Evolutionary conservation across 768 basidiomycete genomes (phyloP).

Genomic region (Dacryopinax spathularia): DNA sequence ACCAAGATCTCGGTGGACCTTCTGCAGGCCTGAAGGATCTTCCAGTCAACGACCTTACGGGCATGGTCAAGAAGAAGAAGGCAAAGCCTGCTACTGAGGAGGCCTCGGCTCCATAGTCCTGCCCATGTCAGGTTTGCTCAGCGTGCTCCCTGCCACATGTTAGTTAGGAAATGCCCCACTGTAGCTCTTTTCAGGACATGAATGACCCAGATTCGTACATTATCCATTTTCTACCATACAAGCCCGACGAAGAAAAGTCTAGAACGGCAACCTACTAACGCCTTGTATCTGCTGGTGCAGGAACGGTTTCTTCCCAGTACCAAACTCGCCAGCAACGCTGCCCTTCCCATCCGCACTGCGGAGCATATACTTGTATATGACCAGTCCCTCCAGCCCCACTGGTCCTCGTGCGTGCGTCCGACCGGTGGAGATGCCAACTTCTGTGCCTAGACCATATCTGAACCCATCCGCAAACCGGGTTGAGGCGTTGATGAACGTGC

Average conservation of each 20-base stretch:
- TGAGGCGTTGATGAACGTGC: slow-evolving; percentile 87
- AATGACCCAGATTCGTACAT: neutral
- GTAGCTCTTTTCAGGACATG: neutral
- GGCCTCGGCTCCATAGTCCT: neutral
- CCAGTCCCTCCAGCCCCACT: slow-evolving; percentile 83
- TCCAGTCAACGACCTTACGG: slow-evolving; percentile 67
- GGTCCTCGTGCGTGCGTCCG: slow-evolving; percentile 94
- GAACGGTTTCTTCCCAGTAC: slow-evolving; percentile 55
- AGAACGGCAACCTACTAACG: neutral
- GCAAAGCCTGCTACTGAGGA: slow-evolving; percentile 23
- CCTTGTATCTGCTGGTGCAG: slow-evolving; percentile 1
- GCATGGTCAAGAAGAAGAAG: slow-evolving; percentile 81
- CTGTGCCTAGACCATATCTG: slow-evolving; percentile 91
- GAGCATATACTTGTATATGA: slow-evolving; percentile 93
- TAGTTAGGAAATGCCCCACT: neutral
- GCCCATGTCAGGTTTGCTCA: neutral
- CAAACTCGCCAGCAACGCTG: slow-evolving; percentile 80
- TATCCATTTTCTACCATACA: neutral
- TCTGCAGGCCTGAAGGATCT: slow-evolving; percentile 26
- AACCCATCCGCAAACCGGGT: slow-evolving; percentile 96
- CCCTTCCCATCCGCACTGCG: slow-evolving; percentile 57
- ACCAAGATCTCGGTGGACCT: slow-evolving; percentile 45
- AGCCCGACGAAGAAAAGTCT: neutral
- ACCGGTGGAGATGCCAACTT: slow-evolving; percentile 94
- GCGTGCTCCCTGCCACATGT: neutral